Percentiles rank a stretch among this genome's conserved stretches.
Evolutionary conservation across 768 basidiomycete species (phyloP).

Genomic region (Stropharia rugosoannulata): DNA sequence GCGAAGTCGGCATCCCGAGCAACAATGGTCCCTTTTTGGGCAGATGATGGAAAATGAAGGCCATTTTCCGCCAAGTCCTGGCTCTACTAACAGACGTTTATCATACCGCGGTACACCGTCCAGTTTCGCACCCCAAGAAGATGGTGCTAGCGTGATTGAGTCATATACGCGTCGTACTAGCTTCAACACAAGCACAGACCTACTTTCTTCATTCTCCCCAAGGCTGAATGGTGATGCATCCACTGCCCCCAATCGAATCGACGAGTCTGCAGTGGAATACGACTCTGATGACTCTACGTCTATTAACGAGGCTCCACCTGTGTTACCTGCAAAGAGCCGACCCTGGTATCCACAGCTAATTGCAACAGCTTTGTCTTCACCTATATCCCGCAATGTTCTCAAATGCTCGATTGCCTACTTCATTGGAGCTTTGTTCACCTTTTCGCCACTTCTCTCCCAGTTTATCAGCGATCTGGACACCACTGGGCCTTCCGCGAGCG

Average conservation of each 20-base stretch:
- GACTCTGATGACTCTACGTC: conserved; percentile 16
- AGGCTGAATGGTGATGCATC: conserved; percentile 5
- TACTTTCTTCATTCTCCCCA: neutral
- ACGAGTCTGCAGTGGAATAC: conserved; percentile 5
- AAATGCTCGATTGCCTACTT: conserved; percentile 94
- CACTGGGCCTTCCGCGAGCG: conserved; percentile 64
- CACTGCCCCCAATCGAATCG: neutral
- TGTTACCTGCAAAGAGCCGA: neutral
- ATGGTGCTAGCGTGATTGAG: neutral
- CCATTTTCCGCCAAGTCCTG: neutral
- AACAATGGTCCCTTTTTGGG: conserved; percentile 68
- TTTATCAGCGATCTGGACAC: conserved; percentile 63
- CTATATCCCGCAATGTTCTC: conserved; percentile 63
- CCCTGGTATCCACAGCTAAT: conserved; percentile 4
- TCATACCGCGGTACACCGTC: neutral
- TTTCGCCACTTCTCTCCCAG: conserved; percentile 69
- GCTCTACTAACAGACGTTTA: neutral
- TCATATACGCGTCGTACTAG: neutral
- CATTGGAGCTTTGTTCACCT: conserved; percentile 91
- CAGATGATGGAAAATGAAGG: conserved; percentile 72
- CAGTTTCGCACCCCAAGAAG: conserved; percentile 6
- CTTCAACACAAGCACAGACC: conserved; percentile 1
- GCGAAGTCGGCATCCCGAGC: conserved; percentile 20
- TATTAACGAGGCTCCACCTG: neutral
- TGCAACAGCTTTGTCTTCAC: conserved; percentile 45